These are phyloP conservation scores for Phaeosphaeria sp. DNA, from an alignment of 2,329 filamentous ascomycete species.

Conservation along the genomic window DNA sequence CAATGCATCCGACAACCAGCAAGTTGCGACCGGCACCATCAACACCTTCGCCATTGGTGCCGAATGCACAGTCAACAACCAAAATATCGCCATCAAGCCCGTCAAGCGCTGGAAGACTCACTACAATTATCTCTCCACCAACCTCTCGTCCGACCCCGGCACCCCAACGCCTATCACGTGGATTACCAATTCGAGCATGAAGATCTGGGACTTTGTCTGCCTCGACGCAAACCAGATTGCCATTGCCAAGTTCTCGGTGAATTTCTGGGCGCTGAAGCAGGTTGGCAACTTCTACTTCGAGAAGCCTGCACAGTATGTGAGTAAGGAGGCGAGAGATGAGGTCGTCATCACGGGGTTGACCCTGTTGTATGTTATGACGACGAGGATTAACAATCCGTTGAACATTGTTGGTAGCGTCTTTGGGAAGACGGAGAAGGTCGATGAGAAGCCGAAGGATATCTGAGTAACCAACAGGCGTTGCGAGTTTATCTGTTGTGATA, in stretches of 20 bases:
- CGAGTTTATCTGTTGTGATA: not conserved
- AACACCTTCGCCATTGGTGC: constrained; percentile 21
- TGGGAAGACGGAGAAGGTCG: constrained; percentile 24
- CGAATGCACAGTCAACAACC: constrained; percentile 20
- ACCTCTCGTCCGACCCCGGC: constrained; percentile 7
- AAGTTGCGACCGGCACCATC: constrained; percentile 22
- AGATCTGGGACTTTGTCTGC: constrained; percentile 28
- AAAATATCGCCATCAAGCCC: constrained; percentile 20
- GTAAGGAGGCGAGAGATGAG: constrained; percentile 21
- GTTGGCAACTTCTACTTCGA: constrained; percentile 29
- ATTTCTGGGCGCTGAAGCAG: constrained; percentile 25
- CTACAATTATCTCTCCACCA: constrained; percentile 29
- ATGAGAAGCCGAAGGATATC: not conserved
- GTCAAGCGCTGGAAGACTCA: constrained; percentile 26
- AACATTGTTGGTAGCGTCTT: constrained; percentile 21
- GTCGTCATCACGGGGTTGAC: constrained; percentile 24
- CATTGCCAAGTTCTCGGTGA: constrained; percentile 25
- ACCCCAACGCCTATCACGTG: constrained; percentile 17
- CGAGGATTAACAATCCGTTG: constrained; percentile 27
- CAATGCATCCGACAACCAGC: constrained; percentile 1
- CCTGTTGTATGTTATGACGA: constrained; percentile 24
- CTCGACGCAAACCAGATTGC: constrained; percentile 21
- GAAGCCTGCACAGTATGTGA: constrained; percentile 9
- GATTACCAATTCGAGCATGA: constrained; percentile 21
- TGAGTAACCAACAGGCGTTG: no score